phyloP scores from a whole-genome alignment of 75 land plant genomes.

The Cupressus sempervirens region DNA sequence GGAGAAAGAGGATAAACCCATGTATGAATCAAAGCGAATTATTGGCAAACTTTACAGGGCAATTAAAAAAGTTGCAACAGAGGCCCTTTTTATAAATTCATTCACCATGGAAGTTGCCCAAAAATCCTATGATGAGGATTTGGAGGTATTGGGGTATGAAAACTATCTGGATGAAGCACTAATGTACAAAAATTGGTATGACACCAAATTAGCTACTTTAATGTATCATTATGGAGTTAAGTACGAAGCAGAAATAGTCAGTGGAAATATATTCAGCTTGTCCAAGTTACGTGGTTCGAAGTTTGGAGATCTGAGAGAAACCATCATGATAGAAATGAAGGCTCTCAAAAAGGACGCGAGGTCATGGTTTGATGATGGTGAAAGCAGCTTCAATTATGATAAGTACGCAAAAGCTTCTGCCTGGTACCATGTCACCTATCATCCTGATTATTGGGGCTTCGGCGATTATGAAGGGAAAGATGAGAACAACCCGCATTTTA shows the following conservation, averaged over 20 bases:
- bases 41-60: conserved; percentile 88
- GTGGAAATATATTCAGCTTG: conserved; percentile 51
- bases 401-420: conserved; percentile 78
- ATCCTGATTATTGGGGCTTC: conserved; percentile 51
- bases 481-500: conserved; percentile 54
- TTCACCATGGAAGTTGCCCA: conserved; percentile 45
- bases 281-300: conserved; percentile 31
- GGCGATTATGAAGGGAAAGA: conserved; percentile 37
- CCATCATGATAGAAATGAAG: conserved; percentile 51
- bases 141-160: conserved; percentile 68
- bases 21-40: conserved; percentile 59
- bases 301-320: conserved; percentile 53
- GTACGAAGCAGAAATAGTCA: conserved; percentile 76
- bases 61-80: conserved; percentile 30
- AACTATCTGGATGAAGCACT: conserved; percentile 58
- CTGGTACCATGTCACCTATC: conserved; percentile 95
- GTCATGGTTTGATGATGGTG: conserved; percentile 55
- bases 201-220: conserved; percentile 57
- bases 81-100: neutral
- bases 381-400: conserved; percentile 19
- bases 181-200: conserved; percentile 54
- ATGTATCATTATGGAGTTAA: conserved; percentile 75
- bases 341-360: conserved; percentile 67
- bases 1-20: conserved; percentile 72
- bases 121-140: conserved; percentile 52